A percentile compares a stretch with the other conserved stretches of the same genome.
Conservation (phyloP, 192 early-diverging fungal species). For the Coemansia sp. region DNA sequence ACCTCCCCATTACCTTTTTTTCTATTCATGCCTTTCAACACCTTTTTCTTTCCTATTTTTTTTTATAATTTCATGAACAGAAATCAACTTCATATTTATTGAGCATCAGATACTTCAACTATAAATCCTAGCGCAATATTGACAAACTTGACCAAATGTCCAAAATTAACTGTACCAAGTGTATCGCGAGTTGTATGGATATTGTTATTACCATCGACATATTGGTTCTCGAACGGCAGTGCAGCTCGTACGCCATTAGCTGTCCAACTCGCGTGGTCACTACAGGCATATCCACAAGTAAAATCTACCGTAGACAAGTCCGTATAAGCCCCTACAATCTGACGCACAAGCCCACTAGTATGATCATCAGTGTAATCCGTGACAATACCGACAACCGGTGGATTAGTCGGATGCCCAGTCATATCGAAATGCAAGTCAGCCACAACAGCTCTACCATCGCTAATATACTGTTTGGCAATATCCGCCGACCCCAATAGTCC, state of each 20-base stretch:
- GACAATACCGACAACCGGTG: conserved; percentile 74
- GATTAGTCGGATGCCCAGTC: conserved; percentile 78
- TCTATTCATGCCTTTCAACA: neutral
- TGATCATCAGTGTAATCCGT: conserved; percentile 75
- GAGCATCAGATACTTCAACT: conserved; percentile 66
- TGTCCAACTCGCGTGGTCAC: conserved; percentile 90
- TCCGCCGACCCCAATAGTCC: conserved; percentile 88
- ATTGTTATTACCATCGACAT: conserved; percentile 65
- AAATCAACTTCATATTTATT: neutral
- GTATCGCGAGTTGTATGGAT: conserved; percentile 81
- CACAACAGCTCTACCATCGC: conserved; percentile 51
- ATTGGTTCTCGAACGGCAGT: conserved; percentile 72
- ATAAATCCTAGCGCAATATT: conserved; percentile 78
- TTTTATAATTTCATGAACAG: conserved; percentile 8
- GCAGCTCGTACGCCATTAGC: conserved; percentile 80
- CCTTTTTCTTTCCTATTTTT: neutral
- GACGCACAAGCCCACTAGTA: conserved; percentile 22
- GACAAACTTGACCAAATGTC: conserved; percentile 71
- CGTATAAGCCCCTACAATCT: conserved; percentile 29
- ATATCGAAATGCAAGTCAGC: conserved; percentile 92
- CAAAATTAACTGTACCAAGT: conserved; percentile 69
- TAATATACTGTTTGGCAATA: conserved; percentile 69
- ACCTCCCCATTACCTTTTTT: neutral
- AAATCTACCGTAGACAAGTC: conserved; percentile 25
- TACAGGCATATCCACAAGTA: conserved; percentile 58